Evolutionary conservation across 768 basidiomycete species (phyloP), one percentile per base, ranked within the genome.

Genomic region (Podaxis sp.): DNA sequence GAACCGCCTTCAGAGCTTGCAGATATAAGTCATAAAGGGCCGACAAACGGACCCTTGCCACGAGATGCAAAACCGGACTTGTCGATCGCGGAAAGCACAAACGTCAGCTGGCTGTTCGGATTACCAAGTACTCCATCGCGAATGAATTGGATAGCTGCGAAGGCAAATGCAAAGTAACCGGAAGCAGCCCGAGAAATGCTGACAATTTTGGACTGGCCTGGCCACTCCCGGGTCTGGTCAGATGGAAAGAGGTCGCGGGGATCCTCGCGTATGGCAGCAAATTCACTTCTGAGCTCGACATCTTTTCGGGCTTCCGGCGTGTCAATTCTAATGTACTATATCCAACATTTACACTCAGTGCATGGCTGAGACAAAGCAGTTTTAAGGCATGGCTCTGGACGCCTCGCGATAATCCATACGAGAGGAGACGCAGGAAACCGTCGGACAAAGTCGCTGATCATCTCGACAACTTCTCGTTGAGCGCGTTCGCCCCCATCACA

Each of bases 341-440:
- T 25, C 38, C 36, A 35, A 14, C n/a, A 59, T 5, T 36, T 52
- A 23, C 18, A 0, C 9, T 21, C 48, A 21, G 23, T 9, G 7
- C 1, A 10, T 7, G 5, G 13, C 7, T 42, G 47, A 4, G 50
- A 51, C 13, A 59, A 59, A 4, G 51, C 38, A 2, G 28, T 37
- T 35, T 16, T 32, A 13, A 59, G 50, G 35, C 37, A 51, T 9
- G 9, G 21, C 27, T 50, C 48, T 28, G 57, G 16, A 18, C 59
- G 59, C 1, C 59, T 59, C 5, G 59, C 51, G 28, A 53, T n/a
- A 13, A 59, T 46, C 59, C 59, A 59, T 32, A 53, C 50, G 23
- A 59, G 38, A 7, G 59, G 40, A 16, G 59, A 44, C 21, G 40
- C 4, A 23, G 59, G 59, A 37, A 5, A 46, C 28, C n/a, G 40